Evolutionary conservation across 2,329 filamentous ascomycete genomes (phyloP).

Genomic region (Neonectria faginata): DNA sequence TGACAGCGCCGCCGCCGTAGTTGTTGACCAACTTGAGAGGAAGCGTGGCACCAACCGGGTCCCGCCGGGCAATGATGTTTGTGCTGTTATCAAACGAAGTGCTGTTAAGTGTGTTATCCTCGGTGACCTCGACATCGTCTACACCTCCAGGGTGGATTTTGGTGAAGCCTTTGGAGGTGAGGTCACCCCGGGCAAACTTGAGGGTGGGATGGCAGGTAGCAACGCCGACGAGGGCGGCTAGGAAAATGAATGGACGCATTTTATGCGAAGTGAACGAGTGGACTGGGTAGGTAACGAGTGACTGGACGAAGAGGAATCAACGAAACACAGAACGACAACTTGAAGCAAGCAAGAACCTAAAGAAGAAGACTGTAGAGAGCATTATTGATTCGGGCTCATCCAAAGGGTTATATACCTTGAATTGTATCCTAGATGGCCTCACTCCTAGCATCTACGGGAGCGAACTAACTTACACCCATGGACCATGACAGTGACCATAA

Average conservation of each 20-base stretch:
- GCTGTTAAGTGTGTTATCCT: slow-evolving; percentile 55
- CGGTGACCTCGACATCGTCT: slow-evolving; percentile 51
- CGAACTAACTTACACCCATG: slow-evolving; percentile 1
- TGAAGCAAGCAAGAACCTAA: not conserved
- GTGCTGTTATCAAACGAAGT: slow-evolving; percentile 44
- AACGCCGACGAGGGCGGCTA: slow-evolving; percentile 37
- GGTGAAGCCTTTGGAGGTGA: slow-evolving; percentile 46
- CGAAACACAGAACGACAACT: slow-evolving; percentile 7
- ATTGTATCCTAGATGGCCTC: not conserved
- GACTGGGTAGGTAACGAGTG: slow-evolving; percentile 23
- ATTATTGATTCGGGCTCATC: not conserved
- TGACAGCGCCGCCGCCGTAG: slow-evolving; percentile 52
- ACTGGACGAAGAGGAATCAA: slow-evolving; percentile 9
- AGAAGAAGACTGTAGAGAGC: not conserved
- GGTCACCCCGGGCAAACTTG: slow-evolving; percentile 18
- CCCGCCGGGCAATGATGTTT: slow-evolving; percentile 5
- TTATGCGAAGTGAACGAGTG: slow-evolving; percentile 25
- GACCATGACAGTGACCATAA: slow-evolving; percentile 5
- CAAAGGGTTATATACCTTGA: slow-evolving; percentile 31
- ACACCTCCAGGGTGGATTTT: slow-evolving; percentile 47
- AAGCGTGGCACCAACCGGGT: slow-evolving; percentile 33
- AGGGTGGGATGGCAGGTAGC: slow-evolving; percentile 35
- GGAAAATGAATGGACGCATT: slow-evolving; percentile 42
- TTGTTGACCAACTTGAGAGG: slow-evolving; percentile 58
- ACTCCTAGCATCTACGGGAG: slow-evolving; percentile 8